These are phyloP conservation scores for Phaeosphaeria sp. DNA, from an alignment of 2,329 filamentous ascomycete species.

Conservation along the genomic window DNA sequence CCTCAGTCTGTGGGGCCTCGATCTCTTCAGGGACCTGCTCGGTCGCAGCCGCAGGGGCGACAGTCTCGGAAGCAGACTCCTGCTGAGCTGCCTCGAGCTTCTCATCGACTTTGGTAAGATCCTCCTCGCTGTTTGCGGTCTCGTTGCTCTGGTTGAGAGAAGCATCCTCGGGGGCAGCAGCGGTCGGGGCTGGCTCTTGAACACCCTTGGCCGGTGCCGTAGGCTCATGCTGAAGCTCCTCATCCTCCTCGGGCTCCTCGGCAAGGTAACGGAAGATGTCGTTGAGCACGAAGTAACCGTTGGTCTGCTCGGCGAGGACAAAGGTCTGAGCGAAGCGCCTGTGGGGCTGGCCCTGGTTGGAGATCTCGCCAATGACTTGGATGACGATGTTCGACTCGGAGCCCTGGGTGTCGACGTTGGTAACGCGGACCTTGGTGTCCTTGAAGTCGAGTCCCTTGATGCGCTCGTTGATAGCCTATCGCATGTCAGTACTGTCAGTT, in stretches of 20 bases:
- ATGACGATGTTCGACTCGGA: constrained; percentile 95
- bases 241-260: constrained; percentile 77
- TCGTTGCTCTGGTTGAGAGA: constrained; percentile 43
- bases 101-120: constrained; percentile 66
- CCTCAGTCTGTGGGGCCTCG: constrained; percentile 48
- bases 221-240: constrained; percentile 48
- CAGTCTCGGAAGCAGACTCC: constrained; percentile 33
- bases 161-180: constrained; percentile 38
- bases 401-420: constrained; percentile 95
- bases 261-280: constrained; percentile 96
- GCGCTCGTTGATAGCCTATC: constrained; percentile 86
- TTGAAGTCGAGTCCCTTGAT: constrained; percentile 94
- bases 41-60: constrained; percentile 45
- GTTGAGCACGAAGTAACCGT: constrained; percentile 97
- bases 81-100: constrained; percentile 68
- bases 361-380: constrained; percentile 97
- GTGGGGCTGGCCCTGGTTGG: constrained; percentile 87
- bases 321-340: constrained; percentile 99
- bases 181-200: constrained; percentile 50
- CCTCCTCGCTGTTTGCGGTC: constrained; percentile 52
- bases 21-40: constrained; percentile 43
- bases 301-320: constrained; percentile 92
- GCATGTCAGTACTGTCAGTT: constrained; percentile 4
- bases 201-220: constrained; percentile 37
- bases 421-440: constrained; percentile 96